These are phyloP conservation scores for Cicer arietinum DNA, from an alignment of 306 rosid species.

Conservation along the genomic window DNA sequence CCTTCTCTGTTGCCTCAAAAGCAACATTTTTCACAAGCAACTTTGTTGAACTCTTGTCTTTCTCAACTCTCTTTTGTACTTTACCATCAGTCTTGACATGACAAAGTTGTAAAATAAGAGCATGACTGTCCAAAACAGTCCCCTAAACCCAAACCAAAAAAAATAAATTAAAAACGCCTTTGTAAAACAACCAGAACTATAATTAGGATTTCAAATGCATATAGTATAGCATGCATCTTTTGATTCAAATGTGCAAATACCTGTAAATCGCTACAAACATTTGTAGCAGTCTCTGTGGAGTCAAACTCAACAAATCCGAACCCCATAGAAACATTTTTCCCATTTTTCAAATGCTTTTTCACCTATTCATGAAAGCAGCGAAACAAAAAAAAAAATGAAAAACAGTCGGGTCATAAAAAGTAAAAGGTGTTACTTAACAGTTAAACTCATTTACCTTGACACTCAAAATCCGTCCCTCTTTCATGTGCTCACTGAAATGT, in stretches of 20 bases:
- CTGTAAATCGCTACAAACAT: constrained; percentile 73
- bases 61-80: constrained; percentile 55
- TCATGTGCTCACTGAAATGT: constrained; percentile 69
- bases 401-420: not conserved
- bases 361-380: constrained; percentile 57
- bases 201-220: constrained; percentile 42
- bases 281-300: constrained; percentile 75
- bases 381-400: constrained; percentile 36
- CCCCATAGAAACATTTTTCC: constrained; percentile 89
- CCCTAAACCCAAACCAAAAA: constrained; percentile 55
- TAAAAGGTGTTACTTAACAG: constrained; percentile 5
- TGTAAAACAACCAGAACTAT: constrained; percentile 33
- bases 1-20: constrained; percentile 88
- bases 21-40: constrained; percentile 84
- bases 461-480: constrained; percentile 76
- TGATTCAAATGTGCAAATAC: constrained; percentile 49
- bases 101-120: constrained; percentile 77
- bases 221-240: constrained; percentile 7
- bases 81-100: constrained; percentile 72
- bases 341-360: constrained; percentile 82
- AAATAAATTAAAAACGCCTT: not conserved
- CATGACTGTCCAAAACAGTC: constrained; percentile 86
- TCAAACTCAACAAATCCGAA: constrained; percentile 90
- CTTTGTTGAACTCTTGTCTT: constrained; percentile 86
- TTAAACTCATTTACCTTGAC: constrained; percentile 67